Evolutionary conservation across 1,139 yeast species (phyloP), one percentile per base, ranked within the genome.

Genomic region (Starmera stellimalicola): DNA sequence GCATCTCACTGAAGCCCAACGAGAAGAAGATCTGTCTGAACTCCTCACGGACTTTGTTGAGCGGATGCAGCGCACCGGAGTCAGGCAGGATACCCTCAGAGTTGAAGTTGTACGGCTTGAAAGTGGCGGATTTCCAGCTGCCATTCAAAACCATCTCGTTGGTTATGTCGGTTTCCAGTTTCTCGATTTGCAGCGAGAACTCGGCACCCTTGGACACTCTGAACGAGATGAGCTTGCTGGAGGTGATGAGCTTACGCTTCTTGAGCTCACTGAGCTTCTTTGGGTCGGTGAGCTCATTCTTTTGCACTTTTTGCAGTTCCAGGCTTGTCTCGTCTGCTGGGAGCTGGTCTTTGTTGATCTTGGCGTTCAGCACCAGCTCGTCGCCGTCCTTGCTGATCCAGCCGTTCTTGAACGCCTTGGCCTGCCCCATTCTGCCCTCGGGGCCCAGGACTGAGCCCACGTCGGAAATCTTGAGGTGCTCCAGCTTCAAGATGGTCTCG

Each of bases 1-100:
- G 96, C 99, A 91, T 91, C 66, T 91, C 99, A 23, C 91, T 77
- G 76, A 91, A 91, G 9, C 99, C 99, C 87, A 91, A 77, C 29
- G 93, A 77, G 65, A 91, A 91, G 73, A 93, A 91, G 54, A 93
- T 88, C 58, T 88, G 95, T 66, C 98, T 75, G 63, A 91, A 93
- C 61, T 93, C 98, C 62, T 88, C 96, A 53, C 96, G 77, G 38
- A 91, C 97, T 63, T 91, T 91, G 66, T 77, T 85, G 53, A 91
- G 70, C 25, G 99, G 99, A 61, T 91, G 99, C 51, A 91, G 70
- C 29, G 98, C 94, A 55, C 99, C 99, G 18, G 94, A 73, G 31
- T 65, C 67, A 34, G 96, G 93, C 45, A 68, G 66, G 32, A 84
- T 73, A 55, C 99, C 98, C 65, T 91, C 95, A 33, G 97, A 85